These are phyloP conservation scores for Annulohypoxylon stygium DNA, from an alignment of 495 filamentous ascomycete genomes.

Conservation along the genomic window DNA sequence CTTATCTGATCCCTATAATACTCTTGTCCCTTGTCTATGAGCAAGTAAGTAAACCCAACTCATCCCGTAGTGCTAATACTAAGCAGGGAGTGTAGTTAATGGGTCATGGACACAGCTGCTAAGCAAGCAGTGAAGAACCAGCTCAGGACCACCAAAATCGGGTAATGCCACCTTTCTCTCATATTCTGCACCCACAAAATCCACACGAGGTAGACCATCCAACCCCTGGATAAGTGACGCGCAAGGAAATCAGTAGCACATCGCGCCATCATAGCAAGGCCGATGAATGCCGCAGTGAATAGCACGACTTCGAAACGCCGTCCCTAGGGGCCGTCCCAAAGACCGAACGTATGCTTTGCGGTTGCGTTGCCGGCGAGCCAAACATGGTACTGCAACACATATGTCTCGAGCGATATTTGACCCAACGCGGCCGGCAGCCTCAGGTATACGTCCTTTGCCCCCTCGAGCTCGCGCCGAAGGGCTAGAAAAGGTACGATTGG, in stretches of 20 bases:
- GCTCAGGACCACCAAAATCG: neutral
- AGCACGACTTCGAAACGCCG: conserved; percentile 38
- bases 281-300: conserved; percentile 37
- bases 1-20: neutral
- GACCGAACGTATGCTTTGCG: conserved; percentile 64
- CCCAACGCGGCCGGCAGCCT: conserved; percentile 67
- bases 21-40: neutral
- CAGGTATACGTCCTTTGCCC: conserved; percentile 59
- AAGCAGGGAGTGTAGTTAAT: neutral
- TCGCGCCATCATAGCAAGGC: conserved; percentile 31
- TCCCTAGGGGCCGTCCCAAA: conserved; percentile 48
- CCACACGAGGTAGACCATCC: conserved; percentile 10
- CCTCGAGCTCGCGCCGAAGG: conserved; percentile 63
- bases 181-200: neutral
- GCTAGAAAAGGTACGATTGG: conserved; percentile 66
- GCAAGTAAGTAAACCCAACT: neutral
- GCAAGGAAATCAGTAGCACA: conserved; percentile 29
- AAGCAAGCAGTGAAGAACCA: neutral
- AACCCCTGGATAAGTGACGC: conserved; percentile 14
- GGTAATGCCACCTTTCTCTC: neutral
- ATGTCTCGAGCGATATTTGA: conserved; percentile 68
- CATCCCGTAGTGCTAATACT: neutral
- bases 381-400: conserved; percentile 71
- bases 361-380: conserved; percentile 72
- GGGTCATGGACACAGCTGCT: neutral